Base-by-base conservation (phyloP, 2,329 filamentous ascomycete species). In the Endoconidiophora polonica region DNA sequence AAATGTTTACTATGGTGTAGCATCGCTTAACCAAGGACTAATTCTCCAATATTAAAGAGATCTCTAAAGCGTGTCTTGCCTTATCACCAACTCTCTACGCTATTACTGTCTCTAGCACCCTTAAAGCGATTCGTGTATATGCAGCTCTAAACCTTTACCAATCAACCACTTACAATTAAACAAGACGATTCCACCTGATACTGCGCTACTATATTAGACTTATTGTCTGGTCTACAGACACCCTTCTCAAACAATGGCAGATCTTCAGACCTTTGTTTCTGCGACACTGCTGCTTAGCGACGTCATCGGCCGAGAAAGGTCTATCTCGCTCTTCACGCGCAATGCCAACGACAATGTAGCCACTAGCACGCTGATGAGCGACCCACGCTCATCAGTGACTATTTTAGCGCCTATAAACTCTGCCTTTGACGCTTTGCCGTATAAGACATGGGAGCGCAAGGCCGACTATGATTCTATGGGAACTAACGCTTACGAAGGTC, bases 341-440 rank as follows among this genome's bases (percentile, higher is more conserved):
- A 78, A 94, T 59, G 81, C 82, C 4, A 78, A 87, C 53, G 81
- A 90, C 60, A 77, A 88, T 58, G 74, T 79, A 44, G 66, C 72
- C n/a, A 72, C 88, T 18, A 74, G 77, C 7, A 66, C 68, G 20
- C 82, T 84, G 1, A 74, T 96, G 12, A 75, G 83, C 57, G 74
- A 86, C 60, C 63, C 71, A 0, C 60, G 67, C 1, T 65, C 73
- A 52, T 88, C 90, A 61, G 84, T 84, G 14, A 95, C 87, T 2
- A 79, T 96, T 22, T 76, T 96, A 2, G 90, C 88, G 4, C 91
- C 91, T 0, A 68, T 84, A 49, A 96, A 98, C 69, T 78, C 75
- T 16, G 86, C 81, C 2, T 77, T 98, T 59, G 82, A 83, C 56
- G 68, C 65, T 1, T 68, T 96, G 22, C 84, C 87, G 1, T 73